These are phyloP conservation scores for Apophysomyces ossiformis DNA, from an alignment of 371 early-diverging fungal genomes.

Conservation along the genomic window DNA sequence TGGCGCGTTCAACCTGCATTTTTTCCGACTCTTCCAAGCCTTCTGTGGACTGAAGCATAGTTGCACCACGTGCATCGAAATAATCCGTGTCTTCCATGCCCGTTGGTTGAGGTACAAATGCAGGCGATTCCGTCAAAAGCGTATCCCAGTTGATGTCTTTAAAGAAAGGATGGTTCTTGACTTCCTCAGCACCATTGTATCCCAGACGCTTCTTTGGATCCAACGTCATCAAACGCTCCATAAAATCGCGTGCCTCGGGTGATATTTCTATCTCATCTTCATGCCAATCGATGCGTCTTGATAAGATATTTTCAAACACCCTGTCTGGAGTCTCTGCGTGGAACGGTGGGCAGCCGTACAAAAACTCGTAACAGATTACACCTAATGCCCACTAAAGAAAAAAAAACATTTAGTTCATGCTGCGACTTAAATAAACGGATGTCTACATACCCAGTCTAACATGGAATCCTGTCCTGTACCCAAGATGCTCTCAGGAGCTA, in stretches of 20 bases:
- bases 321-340: conserved; percentile 82
- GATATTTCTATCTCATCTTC: conserved; percentile 72
- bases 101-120: conserved; percentile 85
- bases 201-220: conserved; percentile 83
- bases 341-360: conserved; percentile 90
- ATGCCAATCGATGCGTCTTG: conserved; percentile 75
- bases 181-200: conserved; percentile 65
- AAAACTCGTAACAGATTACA: conserved; percentile 88
- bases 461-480: conserved; percentile 85
- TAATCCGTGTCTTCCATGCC: conserved; percentile 89
- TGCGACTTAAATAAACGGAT: background rate
- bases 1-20: conserved; percentile 39
- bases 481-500: conserved; percentile 93
- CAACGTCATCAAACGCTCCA: conserved; percentile 78
- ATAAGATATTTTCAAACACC: conserved; percentile 88
- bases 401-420: background rate
- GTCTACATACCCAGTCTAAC: conserved; percentile 85
- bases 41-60: conserved; percentile 40
- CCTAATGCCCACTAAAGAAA: conserved; percentile 83
- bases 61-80: conserved; percentile 90
- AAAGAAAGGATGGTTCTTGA: conserved; percentile 71
- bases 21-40: conserved; percentile 27
- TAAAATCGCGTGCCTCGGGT: conserved; percentile 86
- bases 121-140: conserved; percentile 69
- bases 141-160: conserved; percentile 71